Evolutionary conservation across 2,329 filamentous ascomycete species (phyloP).

Genomic region (Colletotrichum chrysophilum): DNA sequence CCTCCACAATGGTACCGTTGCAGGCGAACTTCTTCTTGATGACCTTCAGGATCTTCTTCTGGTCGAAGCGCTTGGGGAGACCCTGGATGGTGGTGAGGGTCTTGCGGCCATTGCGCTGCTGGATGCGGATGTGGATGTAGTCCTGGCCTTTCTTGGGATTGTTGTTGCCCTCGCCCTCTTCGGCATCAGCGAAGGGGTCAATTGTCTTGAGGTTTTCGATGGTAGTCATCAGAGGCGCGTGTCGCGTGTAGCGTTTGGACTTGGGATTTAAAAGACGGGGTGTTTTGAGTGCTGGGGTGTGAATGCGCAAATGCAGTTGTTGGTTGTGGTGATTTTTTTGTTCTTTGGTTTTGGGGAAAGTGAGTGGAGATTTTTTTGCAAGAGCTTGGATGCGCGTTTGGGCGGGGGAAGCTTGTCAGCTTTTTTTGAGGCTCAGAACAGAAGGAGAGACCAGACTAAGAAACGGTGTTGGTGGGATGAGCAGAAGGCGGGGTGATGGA

Average conservation of each 20-base stretch:
- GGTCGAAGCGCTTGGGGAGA: constrained; percentile 97
- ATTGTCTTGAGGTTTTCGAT: constrained; percentile 26
- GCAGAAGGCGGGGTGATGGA: constrained; percentile 6
- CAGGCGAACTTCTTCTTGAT: constrained; percentile 87
- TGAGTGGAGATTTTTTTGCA: not conserved
- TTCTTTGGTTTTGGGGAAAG: not conserved
- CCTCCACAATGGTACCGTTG: constrained; percentile 26
- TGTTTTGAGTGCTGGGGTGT: not conserved
- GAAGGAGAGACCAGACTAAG: not conserved
- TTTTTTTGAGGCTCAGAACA: constrained; percentile 4
- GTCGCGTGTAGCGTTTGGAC: not conserved
- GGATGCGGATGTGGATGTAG: constrained; percentile 26
- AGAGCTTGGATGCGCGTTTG: not conserved
- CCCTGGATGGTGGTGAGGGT: constrained; percentile 99
- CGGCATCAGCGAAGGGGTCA: constrained; percentile 26
- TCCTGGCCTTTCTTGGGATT: constrained; percentile 23
- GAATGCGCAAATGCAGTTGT: not conserved
- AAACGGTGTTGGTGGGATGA: not conserved
- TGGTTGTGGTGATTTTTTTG: not conserved
- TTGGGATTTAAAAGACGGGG: not conserved
- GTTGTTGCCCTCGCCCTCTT: constrained; percentile 24
- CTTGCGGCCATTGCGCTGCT: constrained; percentile 76
- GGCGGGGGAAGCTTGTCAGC: not conserved
- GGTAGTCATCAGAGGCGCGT: constrained; percentile 24
- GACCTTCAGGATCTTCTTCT: constrained; percentile 99